A percentile compares a stretch with the other conserved stretches of the same genome.
Evolutionary conservation across 2,329 filamentous ascomycete genomes (phyloP).

Genomic region (Botrytis squamosa): DNA sequence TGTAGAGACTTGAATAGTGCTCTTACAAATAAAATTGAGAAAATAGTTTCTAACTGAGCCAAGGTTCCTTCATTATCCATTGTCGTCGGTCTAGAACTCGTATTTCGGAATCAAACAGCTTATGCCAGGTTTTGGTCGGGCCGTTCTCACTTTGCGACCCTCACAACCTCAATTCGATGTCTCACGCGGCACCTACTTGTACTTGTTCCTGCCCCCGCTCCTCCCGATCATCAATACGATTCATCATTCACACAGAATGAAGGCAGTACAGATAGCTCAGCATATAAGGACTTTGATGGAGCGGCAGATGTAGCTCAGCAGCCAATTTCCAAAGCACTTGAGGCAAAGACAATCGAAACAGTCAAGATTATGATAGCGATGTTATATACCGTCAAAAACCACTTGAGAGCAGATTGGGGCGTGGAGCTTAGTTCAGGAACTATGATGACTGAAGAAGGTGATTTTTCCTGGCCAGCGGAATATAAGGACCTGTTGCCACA

Average conservation of each 20-base stretch:
- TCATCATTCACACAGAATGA: constrained; percentile 26
- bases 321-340: constrained; percentile 29
- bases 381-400: constrained; percentile 63
- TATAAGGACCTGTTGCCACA: constrained; percentile 51
- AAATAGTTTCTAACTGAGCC: background rate
- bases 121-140: constrained; percentile 51
- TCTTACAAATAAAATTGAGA: background rate
- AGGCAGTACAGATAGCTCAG: constrained; percentile 19
- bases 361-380: constrained; percentile 60
- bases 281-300: constrained; percentile 19
- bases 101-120: constrained; percentile 61
- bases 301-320: background rate
- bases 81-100: constrained; percentile 65
- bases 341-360: constrained; percentile 54
- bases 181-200: constrained; percentile 54
- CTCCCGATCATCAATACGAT: constrained; percentile 26
- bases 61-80: constrained; percentile 62
- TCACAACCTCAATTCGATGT: constrained; percentile 59
- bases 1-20: background rate
- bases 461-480: constrained; percentile 44
- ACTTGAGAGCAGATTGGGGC: constrained; percentile 62
- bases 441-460: constrained; percentile 36
- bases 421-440: constrained; percentile 41
- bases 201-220: constrained; percentile 38
- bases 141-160: constrained; percentile 54